Base-by-base conservation (phyloP, 2,329 filamentous ascomycete genomes). In the Chaetothyriales sp. region DNA sequence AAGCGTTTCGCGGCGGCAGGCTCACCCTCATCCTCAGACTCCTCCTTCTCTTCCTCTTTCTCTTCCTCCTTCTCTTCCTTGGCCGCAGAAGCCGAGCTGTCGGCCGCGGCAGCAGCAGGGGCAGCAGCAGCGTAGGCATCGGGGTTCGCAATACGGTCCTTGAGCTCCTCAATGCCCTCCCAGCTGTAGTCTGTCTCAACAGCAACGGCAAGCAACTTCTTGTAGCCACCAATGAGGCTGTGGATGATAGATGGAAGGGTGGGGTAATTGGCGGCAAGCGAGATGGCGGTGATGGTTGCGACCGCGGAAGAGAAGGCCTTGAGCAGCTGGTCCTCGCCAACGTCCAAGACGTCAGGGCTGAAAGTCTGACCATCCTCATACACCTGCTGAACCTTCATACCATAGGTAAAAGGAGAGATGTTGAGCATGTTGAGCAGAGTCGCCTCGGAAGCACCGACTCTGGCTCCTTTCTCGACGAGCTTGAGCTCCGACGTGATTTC, bases 371-470 rank as follows among this genome's bases (percentile, higher is more conserved):
- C 92, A 67, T 90, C 76, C 76, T 98, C 89, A 80, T 98, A 98
- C 73, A 98, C 88, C 79, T 96, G 90, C 59, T 80, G 63, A 66
- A 98, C 83, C 70, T 84, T 85, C 85, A 98, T 93, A 78, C 92
- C 92, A 77, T 96, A 98, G 70, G 89, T 95, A 81, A 95, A 95
- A 72, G 89, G 89, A 63, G 92, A 96, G 80, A 98, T 98, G 84
- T 95, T 96, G 71, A 98, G 77, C 90, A 98, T 86, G 86, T 98
- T 98, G 66, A 98, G 84, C 63, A 98, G 81, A 68, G 90, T 95
- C 63, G 92, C 92, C 80, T 98, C 92, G 70, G 92, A 98, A 68
- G 92, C 83, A 73, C 93, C 92, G 78, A 98, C 93, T 81, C 95
- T 96, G 79, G 52, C 77, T 64, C 83, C 82, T 61, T 86, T 80